Percentiles rank a stretch among this genome's conserved stretches.
Conservation (phyloP, 225 moss, liverwort and hornwort species). For the Straminergon stramineum region DNA sequence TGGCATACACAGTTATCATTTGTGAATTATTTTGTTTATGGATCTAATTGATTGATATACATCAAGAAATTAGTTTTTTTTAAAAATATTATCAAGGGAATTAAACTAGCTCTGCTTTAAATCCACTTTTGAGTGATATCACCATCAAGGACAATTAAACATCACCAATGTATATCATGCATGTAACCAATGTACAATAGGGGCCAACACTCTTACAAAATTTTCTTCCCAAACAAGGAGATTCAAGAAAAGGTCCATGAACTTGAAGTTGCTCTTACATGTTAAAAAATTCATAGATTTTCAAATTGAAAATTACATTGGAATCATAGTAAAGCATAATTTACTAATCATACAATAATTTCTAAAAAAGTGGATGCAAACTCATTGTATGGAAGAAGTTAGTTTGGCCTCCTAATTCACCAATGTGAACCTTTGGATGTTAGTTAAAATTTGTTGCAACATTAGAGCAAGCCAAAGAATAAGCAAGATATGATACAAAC, state of each 20-base stretch:
- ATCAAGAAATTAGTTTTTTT: background rate
- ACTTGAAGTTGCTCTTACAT: background rate
- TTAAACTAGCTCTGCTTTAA: background rate
- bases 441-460: background rate
- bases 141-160: background rate
- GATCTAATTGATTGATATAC: background rate
- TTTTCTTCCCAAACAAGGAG: background rate
- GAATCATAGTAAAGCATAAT: fast-evolving
- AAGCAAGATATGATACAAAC: background rate
- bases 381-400: background rate
- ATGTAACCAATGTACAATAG: background rate
- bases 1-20: background rate
- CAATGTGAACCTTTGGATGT: background rate
- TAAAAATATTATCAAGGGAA: background rate
- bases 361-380: background rate
- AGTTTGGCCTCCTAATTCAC: background rate
- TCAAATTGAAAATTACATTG: background rate
- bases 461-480: background rate
- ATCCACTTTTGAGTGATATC: background rate
- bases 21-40: background rate
- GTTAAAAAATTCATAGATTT: background rate
- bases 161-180: background rate
- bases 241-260: background rate
- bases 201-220: background rate
- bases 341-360: background rate